These are phyloP conservation scores for Boletus coccyginus DNA, from an alignment of 768 basidiomycete species.

Conservation along the genomic window DNA sequence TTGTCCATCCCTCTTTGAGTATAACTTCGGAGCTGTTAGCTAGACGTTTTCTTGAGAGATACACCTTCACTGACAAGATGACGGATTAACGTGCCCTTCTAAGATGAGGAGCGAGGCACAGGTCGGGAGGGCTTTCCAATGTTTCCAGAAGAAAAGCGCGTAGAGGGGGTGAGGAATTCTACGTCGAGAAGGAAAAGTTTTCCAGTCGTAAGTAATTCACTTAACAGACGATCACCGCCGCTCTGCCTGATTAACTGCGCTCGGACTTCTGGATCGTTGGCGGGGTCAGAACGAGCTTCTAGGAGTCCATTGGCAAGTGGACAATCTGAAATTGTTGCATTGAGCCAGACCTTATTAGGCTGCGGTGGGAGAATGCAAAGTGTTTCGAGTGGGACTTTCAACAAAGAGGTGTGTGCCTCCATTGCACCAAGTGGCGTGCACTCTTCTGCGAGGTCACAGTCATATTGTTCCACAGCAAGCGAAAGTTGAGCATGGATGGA, in stretches of 20 bases:
- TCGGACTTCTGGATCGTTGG: background rate
- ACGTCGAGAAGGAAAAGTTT: constrained; percentile 12
- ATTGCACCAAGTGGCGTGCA: constrained; percentile 1
- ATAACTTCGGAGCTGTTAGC: constrained; percentile 10
- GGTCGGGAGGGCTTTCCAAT: background rate
- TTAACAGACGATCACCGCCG: constrained; percentile 2
- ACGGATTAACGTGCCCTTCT: constrained; percentile 2
- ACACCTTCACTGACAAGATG: constrained; percentile 5
- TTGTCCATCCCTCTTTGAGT: constrained; percentile 8
- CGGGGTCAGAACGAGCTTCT: background rate
- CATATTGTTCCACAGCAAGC: background rate
- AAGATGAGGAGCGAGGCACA: constrained; percentile 17
- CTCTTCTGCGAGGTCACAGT: background rate
- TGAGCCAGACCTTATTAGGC: constrained; percentile 6
- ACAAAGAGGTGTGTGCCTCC: background rate
- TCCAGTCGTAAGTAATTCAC: constrained; percentile 16
- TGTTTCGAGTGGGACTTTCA: background rate
- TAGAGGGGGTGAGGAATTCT: constrained; percentile 14
- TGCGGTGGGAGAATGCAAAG: background rate
- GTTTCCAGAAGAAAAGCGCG: background rate
- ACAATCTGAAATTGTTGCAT: constrained; percentile 14
- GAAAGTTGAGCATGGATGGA: constrained; percentile 13
- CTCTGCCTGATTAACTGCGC: constrained; percentile 2
- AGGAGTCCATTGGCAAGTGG: constrained; percentile 17
- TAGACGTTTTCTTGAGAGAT: background rate